Evolutionary conservation across 2,329 filamentous ascomycete species (phyloP).

Genomic region (Ascochyta viciae-villosae): DNA sequence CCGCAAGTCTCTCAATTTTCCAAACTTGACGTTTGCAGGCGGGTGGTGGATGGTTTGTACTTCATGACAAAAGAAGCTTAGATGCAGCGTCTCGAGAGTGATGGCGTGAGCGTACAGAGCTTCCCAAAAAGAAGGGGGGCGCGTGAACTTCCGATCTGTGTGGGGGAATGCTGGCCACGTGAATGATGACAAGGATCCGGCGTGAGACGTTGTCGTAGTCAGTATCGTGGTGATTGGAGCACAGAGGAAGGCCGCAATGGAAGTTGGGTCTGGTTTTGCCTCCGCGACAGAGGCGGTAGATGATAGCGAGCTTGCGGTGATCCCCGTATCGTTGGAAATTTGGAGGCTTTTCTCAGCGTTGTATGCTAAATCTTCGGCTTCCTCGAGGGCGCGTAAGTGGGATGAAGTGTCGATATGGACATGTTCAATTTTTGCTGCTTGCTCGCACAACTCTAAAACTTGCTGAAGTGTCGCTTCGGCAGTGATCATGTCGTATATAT

Average conservation of each 20-base stretch:
- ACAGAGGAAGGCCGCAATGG: neutral
- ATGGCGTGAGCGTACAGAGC: neutral
- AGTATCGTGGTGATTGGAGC: neutral
- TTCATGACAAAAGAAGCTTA: constrained; percentile 3
- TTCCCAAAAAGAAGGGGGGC: neutral
- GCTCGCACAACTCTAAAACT: neutral
- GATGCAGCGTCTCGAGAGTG: neutral
- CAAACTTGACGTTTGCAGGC: neutral
- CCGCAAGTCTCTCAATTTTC: neutral
- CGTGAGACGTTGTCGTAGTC: neutral
- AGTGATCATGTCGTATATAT: neutral
- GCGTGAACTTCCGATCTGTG: neutral
- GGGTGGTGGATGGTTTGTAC: neutral
- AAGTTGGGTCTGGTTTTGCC: neutral
- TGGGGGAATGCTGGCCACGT: neutral
- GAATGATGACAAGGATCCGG: neutral
- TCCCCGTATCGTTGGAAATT: neutral
- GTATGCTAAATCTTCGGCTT: neutral
- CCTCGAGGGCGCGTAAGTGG: neutral
- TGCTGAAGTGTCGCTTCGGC: neutral
- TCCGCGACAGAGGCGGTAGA: neutral
- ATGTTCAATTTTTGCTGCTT: neutral
- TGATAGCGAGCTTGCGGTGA: no score
- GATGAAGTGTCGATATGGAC: neutral
- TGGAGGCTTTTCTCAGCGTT: neutral